Percentiles rank a stretch among this genome's conserved stretches.
Conservation (phyloP, 2,329 filamentous ascomycete species). For the Penicillium hesseltinei region DNA sequence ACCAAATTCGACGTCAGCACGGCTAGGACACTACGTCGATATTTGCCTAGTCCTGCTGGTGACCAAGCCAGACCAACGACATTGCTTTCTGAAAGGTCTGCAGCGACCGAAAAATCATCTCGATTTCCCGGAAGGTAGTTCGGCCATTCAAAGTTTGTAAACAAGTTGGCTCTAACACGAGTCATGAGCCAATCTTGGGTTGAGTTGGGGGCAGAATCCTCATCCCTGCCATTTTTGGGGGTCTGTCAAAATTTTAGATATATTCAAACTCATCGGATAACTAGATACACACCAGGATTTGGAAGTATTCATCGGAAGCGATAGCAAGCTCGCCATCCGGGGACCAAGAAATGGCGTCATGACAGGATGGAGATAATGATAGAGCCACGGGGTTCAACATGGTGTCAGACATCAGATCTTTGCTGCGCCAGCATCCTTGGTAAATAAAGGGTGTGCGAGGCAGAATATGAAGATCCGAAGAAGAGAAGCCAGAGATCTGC, state of each 20-base stretch:
- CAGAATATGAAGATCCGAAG: neutral
- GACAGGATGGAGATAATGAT: conserved; percentile 51
- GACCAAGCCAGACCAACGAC: conserved; percentile 57
- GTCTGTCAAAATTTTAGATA: conserved; percentile 11
- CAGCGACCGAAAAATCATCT: conserved; percentile 54
- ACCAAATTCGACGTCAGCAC: conserved; percentile 57
- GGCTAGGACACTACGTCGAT: conserved; percentile 54
- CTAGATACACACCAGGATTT: conserved; percentile 48
- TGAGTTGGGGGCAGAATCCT: conserved; percentile 3
- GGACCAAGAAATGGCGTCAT: conserved; percentile 59
- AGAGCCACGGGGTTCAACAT: conserved; percentile 39
- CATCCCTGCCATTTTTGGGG: conserved; percentile 20
- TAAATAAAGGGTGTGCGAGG: neutral
- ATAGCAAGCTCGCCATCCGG: conserved; percentile 58
- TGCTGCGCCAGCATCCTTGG: neutral
- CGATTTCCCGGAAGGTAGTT: conserved; percentile 48
- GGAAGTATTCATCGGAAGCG: conserved; percentile 55
- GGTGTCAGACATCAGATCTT: neutral
- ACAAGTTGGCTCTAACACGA: conserved; percentile 52
- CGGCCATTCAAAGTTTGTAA: conserved; percentile 52
- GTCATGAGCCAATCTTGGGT: conserved; percentile 35
- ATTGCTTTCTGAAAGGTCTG: conserved; percentile 56
- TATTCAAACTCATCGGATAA: conserved; percentile 3
- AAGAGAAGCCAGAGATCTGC: neutral
- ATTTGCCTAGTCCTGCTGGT: conserved; percentile 53